Conservation (phyloP, 2,329 filamentous ascomycete species). For the Podosphaera fusca region DNA sequence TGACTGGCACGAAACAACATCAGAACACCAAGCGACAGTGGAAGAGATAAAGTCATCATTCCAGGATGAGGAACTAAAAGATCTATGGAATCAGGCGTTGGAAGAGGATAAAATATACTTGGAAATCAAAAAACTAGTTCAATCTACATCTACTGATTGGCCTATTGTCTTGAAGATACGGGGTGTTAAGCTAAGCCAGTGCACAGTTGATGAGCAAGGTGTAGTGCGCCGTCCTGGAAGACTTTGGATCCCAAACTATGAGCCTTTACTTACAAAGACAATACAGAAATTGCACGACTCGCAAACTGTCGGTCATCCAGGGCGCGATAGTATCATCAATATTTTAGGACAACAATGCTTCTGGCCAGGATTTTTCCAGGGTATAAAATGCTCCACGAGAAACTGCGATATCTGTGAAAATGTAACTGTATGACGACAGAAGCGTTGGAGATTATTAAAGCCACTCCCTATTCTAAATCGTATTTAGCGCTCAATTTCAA, state of each 20-base stretch:
- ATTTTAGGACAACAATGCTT: not conserved
- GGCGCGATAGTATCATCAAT: not conserved
- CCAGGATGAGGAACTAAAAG: not conserved
- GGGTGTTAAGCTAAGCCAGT: not conserved
- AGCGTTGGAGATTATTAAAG: not conserved
- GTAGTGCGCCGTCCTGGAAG: not conserved
- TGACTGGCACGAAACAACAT: not conserved
- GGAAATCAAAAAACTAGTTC: not conserved
- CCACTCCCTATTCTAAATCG: not conserved
- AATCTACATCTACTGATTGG: not conserved
- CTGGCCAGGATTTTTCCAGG: not conserved
- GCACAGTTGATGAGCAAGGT: not conserved
- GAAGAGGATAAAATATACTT: not conserved
- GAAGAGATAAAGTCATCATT: not conserved
- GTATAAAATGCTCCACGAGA: not conserved
- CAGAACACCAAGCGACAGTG: not conserved
- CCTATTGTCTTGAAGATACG: not conserved
- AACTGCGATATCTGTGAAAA: not conserved
- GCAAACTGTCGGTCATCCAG: not conserved
- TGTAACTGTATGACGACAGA: not conserved
- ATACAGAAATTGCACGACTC: not conserved
- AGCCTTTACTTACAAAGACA: not conserved
- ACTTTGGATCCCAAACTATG: not conserved
- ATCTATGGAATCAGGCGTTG: not conserved
- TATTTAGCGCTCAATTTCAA: conserved; percentile 1